Base-by-base conservation (phyloP, 768 basidiomycete species). In the Filobasidium wieringae region DNA sequence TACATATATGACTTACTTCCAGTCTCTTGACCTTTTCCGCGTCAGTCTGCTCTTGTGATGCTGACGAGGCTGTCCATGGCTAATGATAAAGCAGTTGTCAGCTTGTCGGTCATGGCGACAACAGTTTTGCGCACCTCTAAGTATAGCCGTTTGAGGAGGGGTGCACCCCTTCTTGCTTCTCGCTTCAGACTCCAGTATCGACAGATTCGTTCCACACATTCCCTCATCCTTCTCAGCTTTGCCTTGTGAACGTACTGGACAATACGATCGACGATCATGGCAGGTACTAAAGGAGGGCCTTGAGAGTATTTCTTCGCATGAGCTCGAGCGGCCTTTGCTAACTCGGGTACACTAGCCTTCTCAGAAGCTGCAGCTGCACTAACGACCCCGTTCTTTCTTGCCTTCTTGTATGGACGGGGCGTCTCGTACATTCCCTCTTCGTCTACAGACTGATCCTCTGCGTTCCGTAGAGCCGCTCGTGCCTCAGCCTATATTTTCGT, bases 121-220 rank as follows among this genome's bases (percentile, higher is more conserved):
- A 55, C 40, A 51, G 30, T 7, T 14, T 29, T 12, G 50, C 76
- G 56, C 53, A 79, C 78, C 72, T 99, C 93, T 27, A 97, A 77
- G 75, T 99, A 91, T 57, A 99, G 70, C 53, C 95, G 71, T 74
- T 97, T 97, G 63, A 99, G 73, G 60, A 97, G 73, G 11, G 95
- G 93, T 8, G 95, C 95, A 4, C 95, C 95, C 37, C 93, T 75
- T 61, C 95, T 80, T 1, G 83, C 88, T 70, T 97, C 93, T 4
- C 95, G 78, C 75, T 99, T 97, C 72, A 99, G 72, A 74, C 95
- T 96, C 95, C 95, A 99, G 68, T 96, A 99, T 67, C 83, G 81
- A 67, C 87, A 92, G 31, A 91, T 78, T 66, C 82, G 73, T 49
- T 82, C 79, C 12, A 97, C 75, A 55, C 92, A 87, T 43, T 87